Conservation (phyloP, 371 early-diverging fungal species). For the Syncephalastrum racemosum region DNA sequence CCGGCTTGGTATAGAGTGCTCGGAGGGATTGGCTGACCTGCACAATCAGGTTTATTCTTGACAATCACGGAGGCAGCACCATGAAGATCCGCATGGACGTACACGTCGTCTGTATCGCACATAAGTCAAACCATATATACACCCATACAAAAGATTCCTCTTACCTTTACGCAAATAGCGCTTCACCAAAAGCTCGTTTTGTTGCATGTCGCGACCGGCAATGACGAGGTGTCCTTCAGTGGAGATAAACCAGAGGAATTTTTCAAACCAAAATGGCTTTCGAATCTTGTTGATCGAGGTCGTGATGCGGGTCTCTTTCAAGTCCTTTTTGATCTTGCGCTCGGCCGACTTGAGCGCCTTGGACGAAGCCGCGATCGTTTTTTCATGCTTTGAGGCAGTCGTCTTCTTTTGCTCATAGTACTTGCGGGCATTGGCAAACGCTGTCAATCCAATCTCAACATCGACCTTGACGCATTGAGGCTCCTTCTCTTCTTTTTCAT, state of each 20-base stretch:
- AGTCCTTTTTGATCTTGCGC: conserved; percentile 80
- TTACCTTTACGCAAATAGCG: conserved; percentile 68
- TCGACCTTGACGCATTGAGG: conserved; percentile 58
- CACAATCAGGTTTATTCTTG: conserved; percentile 76
- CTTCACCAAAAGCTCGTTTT: conserved; percentile 98
- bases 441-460: conserved; percentile 84
- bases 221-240: conserved; percentile 95
- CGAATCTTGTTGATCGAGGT: conserved; percentile 83
- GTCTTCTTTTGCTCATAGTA: conserved; percentile 87
- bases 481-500: conserved; percentile 26
- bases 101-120: conserved; percentile 69
- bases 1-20: conserved; percentile 95
- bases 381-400: conserved; percentile 84
- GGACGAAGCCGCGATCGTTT: conserved; percentile 81
- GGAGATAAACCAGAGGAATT: conserved; percentile 97
- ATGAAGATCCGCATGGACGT: conserved; percentile 96
- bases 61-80: conserved; percentile 95
- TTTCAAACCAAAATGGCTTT: conserved; percentile 99
- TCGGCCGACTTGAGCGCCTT: conserved; percentile 91
- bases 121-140: not conserved
- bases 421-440: conserved; percentile 89
- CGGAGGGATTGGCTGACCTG: conserved; percentile 76
- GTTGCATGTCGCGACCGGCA: conserved; percentile 96
- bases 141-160: not conserved
- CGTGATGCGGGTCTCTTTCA: conserved; percentile 72